Percentiles rank a stretch among this genome's conserved stretches.
These are phyloP conservation scores for Beauveria brongniartii DNA, from an alignment of 2,329 filamentous ascomycete species.

Conservation along the genomic window DNA sequence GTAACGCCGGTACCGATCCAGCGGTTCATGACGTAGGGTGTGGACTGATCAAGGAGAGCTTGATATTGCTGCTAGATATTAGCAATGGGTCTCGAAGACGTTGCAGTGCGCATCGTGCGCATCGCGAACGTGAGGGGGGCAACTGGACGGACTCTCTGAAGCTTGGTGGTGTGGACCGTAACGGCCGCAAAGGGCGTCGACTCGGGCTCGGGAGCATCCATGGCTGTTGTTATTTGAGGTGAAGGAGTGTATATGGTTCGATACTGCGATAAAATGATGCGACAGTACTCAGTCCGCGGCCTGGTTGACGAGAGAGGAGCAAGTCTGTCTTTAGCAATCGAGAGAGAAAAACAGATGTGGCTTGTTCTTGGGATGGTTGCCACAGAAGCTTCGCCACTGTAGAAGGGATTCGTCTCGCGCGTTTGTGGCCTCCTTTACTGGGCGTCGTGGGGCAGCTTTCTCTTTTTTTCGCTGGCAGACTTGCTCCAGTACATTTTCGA, in stretches of 20 bases:
- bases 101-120: neutral
- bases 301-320: neutral
- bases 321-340: neutral
- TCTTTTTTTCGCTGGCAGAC: neutral
- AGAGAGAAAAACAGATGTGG: neutral
- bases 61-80: slow-evolving; percentile 67
- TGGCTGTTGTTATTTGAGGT: slow-evolving; percentile 28
- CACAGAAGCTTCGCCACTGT: slow-evolving; percentile 1
- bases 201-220: slow-evolving; percentile 84
- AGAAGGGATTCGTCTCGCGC: slow-evolving; percentile 8
- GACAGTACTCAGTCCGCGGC: neutral
- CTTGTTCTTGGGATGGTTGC: slow-evolving; percentile 10
- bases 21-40: slow-evolving; percentile 80
- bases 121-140: neutral
- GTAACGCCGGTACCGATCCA: slow-evolving; percentile 77
- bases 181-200: slow-evolving; percentile 89
- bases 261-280: neutral
- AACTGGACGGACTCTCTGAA: slow-evolving; percentile 55
- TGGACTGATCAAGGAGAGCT: slow-evolving; percentile 86
- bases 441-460: neutral
- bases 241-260: neutral
- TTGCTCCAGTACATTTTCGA: slow-evolving; percentile 4
- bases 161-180: slow-evolving; percentile 70
- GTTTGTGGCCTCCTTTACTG: slow-evolving; percentile 10
- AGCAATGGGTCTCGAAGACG: slow-evolving; percentile 13